Base-by-base conservation (phyloP, 1,284 basidiomycete species). In the Inonotus hispidus region DNA sequence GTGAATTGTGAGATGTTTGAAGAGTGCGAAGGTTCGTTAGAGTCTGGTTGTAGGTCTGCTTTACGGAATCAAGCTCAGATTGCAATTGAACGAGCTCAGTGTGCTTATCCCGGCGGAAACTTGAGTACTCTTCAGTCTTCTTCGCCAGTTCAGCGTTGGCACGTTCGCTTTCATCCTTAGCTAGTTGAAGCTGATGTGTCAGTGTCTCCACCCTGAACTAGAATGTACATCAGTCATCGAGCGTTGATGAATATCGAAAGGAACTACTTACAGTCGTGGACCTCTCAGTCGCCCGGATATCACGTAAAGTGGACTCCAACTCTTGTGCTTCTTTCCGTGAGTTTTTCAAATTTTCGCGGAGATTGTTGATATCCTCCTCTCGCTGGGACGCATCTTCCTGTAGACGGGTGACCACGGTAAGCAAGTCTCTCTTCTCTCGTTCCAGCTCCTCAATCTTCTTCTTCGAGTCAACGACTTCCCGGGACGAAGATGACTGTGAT, bases 161-260 rank as follows among this genome's bases (percentile, higher is more conserved):
- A 62, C 90, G 90, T 62, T 88, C 84, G 16, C 80, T 78, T 70
- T 94, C 91, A 1, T 83, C 79, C 71, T 84, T 83, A 3, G 88
- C 77, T 1, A 94, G 82, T 61, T 84, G 73, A 5, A 93, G 77
- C 75, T 94, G 90, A 74, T 94, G 91, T 3, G 84, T 79, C 2
- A 91, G 78, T 0, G 90, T 83, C 60, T 93, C 90, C 61, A 91
- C 68, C 73, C 87, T 91, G 79, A 91, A 93, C 88, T 92, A 43
- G 41, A 43, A 43, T 32, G n/a, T 43, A n/a, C n/a, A 43, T 43
- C 19, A n/a, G 6, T 21, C 67, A 59, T 21, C 46, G 53, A 58
- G 29, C 57, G 56, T 58, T 53, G 23, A 37, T 38, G 45, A 45
- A 13, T 39, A n/a, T 19, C 27, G 25, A 55, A 60, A 29, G 27